phyloP scores from a whole-genome alignment of 2,329 filamentous ascomycete genomes.

The Domatiomyces catenatus region DNA sequence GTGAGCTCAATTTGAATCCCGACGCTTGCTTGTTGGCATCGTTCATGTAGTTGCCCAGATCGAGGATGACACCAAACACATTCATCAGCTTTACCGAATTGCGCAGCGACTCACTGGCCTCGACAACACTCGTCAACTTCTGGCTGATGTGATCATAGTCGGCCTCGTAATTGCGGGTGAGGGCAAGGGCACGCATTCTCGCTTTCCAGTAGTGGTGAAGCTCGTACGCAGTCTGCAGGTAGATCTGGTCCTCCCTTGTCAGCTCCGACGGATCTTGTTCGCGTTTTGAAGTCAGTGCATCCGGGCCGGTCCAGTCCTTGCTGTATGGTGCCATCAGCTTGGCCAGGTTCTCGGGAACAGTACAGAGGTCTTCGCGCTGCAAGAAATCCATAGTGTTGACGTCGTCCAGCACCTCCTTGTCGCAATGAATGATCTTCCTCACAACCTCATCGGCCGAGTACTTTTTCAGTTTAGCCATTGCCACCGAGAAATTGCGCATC shows the following conservation, averaged over 20 bases:
- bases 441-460: conserved; percentile 69
- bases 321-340: conserved; percentile 92
- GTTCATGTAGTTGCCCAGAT: conserved; percentile 99
- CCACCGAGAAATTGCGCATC: conserved; percentile 81
- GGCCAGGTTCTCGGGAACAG: conserved; percentile 72
- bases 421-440: conserved; percentile 90
- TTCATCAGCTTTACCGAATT: conserved; percentile 92
- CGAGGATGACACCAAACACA: conserved; percentile 83
- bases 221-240: conserved; percentile 82
- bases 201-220: conserved; percentile 98
- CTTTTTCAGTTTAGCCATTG: conserved; percentile 83
- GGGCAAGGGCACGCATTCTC: conserved; percentile 74
- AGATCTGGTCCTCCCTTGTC: conserved; percentile 90
- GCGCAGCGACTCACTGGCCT: conserved; percentile 73
- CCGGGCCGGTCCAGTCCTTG: conserved; percentile 87
- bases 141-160: conserved; percentile 86
- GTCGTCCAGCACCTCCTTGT: conserved; percentile 75
- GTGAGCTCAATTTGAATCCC: conserved; percentile 92
- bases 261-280: conserved; percentile 80
- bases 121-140: conserved; percentile 73
- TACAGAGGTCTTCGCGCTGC: conserved; percentile 82
- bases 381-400: conserved; percentile 91
- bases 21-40: conserved; percentile 96
- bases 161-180: conserved; percentile 67
- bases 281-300: conserved; percentile 58